A percentile compares a stretch with the other conserved stretches of the same genome.
phyloP scores from a whole-genome alignment of 139 green algal species.

The Auxenochlorella protothecoides region DNA sequence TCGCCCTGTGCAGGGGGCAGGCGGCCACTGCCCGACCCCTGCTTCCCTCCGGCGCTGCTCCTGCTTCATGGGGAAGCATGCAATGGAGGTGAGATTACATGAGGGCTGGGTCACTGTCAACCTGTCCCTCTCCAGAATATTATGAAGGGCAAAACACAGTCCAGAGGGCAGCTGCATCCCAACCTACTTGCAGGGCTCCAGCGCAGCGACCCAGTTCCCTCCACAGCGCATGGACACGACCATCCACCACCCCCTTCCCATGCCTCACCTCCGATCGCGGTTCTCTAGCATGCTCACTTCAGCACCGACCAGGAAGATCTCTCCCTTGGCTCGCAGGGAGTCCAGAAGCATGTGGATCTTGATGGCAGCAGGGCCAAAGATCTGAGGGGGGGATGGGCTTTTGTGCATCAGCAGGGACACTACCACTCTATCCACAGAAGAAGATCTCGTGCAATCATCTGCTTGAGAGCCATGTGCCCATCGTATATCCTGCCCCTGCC shows the following conservation, averaged over 20 bases:
- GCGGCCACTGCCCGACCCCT: neutral
- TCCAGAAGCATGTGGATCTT: constrained; percentile 43
- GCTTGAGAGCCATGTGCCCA: neutral
- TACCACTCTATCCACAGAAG: too few species aligned
- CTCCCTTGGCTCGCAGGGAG: constrained; percentile 23
- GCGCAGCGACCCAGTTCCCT: too few species aligned
- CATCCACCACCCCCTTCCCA: too few species aligned
- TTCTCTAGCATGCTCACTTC: constrained; percentile 9
- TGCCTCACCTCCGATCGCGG: neutral
- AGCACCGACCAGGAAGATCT: constrained; percentile 31
- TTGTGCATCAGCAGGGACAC: too few species aligned
- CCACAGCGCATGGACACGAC: too few species aligned
- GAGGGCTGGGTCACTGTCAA: too few species aligned
- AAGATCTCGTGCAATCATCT: neutral
- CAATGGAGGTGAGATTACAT: too few species aligned
- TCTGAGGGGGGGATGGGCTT: constrained; percentile 7
- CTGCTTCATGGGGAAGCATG: too few species aligned
- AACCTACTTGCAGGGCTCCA: too few species aligned
- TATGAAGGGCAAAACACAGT: too few species aligned
- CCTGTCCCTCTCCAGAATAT: too few species aligned
- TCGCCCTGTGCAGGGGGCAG: constrained; percentile 28
- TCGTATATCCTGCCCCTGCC: neutral
- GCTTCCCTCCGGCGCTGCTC: neutral
- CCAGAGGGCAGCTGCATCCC: too few species aligned
- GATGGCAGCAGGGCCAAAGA: constrained; percentile 31